A percentile compares a stretch with the other conserved stretches of the same genome.
These are phyloP conservation scores for Pseudogymnoascus sp. DNA, from an alignment of 2,329 filamentous ascomycete species.

Conservation along the genomic window DNA sequence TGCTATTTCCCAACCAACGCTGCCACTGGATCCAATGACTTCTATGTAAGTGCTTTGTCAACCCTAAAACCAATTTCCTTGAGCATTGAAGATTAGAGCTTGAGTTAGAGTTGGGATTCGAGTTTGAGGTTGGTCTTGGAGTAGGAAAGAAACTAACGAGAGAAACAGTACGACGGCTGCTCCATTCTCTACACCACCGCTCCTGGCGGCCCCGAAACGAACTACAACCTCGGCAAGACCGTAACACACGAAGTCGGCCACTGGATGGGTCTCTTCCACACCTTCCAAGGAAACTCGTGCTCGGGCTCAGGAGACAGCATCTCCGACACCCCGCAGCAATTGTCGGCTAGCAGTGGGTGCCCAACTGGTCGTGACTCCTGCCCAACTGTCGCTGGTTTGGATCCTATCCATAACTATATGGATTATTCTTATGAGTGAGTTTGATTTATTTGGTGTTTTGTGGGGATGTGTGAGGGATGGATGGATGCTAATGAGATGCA, in stretches of 20 bases:
- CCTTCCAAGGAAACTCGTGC: conserved; percentile 37
- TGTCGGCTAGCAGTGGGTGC: conserved; percentile 30
- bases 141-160: neutral
- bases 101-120: neutral
- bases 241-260: conserved; percentile 41
- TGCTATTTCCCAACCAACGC: conserved; percentile 22
- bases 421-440: conserved; percentile 34
- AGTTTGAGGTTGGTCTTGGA: conserved; percentile 11
- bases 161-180: conserved; percentile 30
- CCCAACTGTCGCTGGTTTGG: conserved; percentile 18
- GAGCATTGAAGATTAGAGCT: neutral
- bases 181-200: conserved; percentile 32
- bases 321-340: conserved; percentile 35
- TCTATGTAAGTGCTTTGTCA: conserved; percentile 21
- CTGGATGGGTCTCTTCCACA: conserved; percentile 43
- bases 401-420: conserved; percentile 32
- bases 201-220: conserved; percentile 31
- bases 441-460: neutral
- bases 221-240: conserved; percentile 34
- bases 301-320: conserved; percentile 34
- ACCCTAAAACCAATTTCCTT: neutral
- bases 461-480: conserved; percentile 18
- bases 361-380: conserved; percentile 34
- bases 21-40: conserved; percentile 27
- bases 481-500: conserved; percentile 9